Evolutionary conservation across 1,284 basidiomycete genomes (phyloP), one percentile per base, ranked within the genome.

Genomic region (Cryptococcus neoformans): DNA sequence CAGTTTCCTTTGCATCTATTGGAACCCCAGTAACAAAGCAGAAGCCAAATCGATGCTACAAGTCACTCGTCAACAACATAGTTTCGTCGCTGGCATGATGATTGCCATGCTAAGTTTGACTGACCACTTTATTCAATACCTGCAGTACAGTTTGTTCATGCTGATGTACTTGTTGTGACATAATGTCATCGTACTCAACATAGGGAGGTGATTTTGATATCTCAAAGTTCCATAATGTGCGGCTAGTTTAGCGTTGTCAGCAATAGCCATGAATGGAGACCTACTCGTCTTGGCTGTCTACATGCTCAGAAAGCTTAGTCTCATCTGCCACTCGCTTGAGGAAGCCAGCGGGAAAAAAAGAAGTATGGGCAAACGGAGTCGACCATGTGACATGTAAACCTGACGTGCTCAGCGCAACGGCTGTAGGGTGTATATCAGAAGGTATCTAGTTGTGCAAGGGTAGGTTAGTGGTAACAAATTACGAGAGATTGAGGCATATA

Each of bases 1-100:
- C 90, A 0, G 95, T 99, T 1, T 87, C 90, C 70, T 92, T 87
- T 1, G 89, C 82, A 0, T 87, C 91, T 0, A 83, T 74, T 2
- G 93, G 92, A 3, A 96, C 89, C 10, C 86, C 90, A 7, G 84
- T 80, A 4, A 97, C 83, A 63, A 97, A 90, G 55, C 87, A 92
- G 75, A 98, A 93, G 0, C 95, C 96, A 69, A 88, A 96, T 42
- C 80, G 81, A 62, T 92, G 83, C 90, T 93, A 63, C 91, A 74
- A 6, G 87, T 81, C 9, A 6, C 34, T 28, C 12, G 7, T 60
- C 51, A 58, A 55, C 17, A 12, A 21, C 3, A 11, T 41, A 4
- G 41, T n/a, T 57, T 39, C 38, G 14, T 3, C 45, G 40, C 8
- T 53, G 37, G 2, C 17, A 34, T 16, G 34, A 9, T 17, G 8